A percentile compares a stretch with the other conserved stretches of the same genome.
Conservation (phyloP, 1,284 basidiomycete species). For the Cystobasidium sp. region DNA sequence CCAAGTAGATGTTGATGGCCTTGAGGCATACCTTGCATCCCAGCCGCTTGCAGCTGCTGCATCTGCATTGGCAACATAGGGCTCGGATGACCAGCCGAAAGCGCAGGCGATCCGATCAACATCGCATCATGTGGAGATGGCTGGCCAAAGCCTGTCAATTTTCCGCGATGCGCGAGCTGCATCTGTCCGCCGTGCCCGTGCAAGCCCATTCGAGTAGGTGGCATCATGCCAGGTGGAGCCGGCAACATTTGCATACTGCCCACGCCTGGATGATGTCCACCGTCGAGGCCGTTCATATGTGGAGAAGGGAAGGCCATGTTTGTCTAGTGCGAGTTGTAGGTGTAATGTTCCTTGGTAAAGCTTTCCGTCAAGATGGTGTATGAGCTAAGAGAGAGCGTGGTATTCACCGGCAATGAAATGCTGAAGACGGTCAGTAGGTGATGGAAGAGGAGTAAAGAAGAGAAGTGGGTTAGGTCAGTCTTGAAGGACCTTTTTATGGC, state of each 20-base stretch:
- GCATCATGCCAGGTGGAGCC: slow-evolving; percentile 7
- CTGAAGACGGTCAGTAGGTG: neutral
- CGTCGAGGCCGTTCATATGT: neutral
- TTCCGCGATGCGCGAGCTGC: slow-evolving; percentile 17
- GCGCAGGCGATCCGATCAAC: neutral
- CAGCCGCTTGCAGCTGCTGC: slow-evolving; percentile 19
- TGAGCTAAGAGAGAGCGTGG: neutral
- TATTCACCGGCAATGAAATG: neutral
- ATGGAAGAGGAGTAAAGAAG: neutral
- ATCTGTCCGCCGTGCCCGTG: neutral
- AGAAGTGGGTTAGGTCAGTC: neutral
- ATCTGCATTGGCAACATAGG: slow-evolving; percentile 21
- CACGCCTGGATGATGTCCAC: neutral
- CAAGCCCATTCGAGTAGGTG: slow-evolving; percentile 7
- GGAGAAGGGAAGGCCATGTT: slow-evolving; percentile 20
- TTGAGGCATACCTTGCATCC: neutral
- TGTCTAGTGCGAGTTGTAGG: neutral
- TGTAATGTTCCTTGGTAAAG: neutral
- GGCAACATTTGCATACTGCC: slow-evolving; percentile 9
- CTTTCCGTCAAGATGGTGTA: neutral
- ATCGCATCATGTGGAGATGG: neutral
- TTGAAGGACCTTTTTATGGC: slow-evolving; percentile 1
- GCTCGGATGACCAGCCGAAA: slow-evolving; percentile 32
- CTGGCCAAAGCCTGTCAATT: neutral
- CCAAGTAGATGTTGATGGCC: neutral